A percentile compares a stretch with the other conserved stretches of the same genome.
Conservation (phyloP, 768 basidiomycete species). For the Tylopilus plumbeoviolaceoides region DNA sequence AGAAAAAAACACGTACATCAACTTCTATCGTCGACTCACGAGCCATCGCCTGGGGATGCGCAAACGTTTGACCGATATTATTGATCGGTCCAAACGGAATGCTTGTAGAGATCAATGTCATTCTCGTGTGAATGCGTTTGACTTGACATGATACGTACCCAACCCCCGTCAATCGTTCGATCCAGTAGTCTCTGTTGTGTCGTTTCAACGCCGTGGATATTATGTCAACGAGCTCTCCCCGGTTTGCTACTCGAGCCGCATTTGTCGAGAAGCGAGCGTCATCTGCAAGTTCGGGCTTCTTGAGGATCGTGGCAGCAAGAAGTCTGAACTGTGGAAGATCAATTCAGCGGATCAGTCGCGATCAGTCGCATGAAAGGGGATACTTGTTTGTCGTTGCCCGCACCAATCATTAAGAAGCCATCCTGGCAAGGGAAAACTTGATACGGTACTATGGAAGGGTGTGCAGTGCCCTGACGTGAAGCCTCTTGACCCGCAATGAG, state of each 20-base stretch:
- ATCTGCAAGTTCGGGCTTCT: constrained; percentile 51
- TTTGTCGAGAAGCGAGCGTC: constrained; percentile 73
- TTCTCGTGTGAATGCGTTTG: constrained; percentile 5
- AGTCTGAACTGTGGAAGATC: constrained; percentile 55
- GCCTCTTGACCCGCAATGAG: constrained; percentile 84
- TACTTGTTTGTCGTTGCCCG: constrained; percentile 86
- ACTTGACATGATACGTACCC: constrained; percentile 50
- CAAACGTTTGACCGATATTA: constrained; percentile 83
- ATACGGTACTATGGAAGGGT: constrained; percentile 92
- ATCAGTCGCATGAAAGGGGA: constrained; percentile 3
- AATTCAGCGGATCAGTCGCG: constrained; percentile 9
- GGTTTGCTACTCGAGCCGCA: constrained; percentile 68
- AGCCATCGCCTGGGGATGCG: constrained; percentile 81
- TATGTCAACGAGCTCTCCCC: constrained; percentile 60
- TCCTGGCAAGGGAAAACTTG: constrained; percentile 86
- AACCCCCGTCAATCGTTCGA: constrained; percentile 66
- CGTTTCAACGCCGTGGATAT: constrained; percentile 60
- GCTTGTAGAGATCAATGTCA: constrained; percentile 33
- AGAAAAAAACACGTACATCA: constrained; percentile 50
- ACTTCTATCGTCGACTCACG: constrained; percentile 73
- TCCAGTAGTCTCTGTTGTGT: constrained; percentile 68
- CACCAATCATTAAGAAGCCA: constrained; percentile 91
- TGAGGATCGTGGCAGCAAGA: constrained; percentile 61
- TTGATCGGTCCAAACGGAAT: constrained; percentile 92
- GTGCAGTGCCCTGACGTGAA: constrained; percentile 83